Evolutionary conservation across 257 asterid genomes (phyloP).

Genomic region (Solanum habrochaites): DNA sequence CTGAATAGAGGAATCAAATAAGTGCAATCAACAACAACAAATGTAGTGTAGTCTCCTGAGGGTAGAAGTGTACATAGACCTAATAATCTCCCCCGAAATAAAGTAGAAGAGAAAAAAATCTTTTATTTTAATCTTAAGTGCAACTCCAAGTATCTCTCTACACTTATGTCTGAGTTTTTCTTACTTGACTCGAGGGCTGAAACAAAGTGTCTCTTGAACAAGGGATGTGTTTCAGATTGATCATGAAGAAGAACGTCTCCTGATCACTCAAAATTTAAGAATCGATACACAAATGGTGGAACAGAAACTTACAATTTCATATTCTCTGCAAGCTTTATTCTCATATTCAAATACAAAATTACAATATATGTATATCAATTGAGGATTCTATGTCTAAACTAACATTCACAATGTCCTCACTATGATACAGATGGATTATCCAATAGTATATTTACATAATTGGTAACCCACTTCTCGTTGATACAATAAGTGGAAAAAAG

Average conservation of each 20-base stretch:
- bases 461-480: constrained; percentile 1
- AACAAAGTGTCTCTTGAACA: neutral
- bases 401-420: constrained; percentile 2
- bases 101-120: neutral
- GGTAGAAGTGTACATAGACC: neutral
- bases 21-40: neutral
- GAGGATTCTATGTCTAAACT: constrained; percentile 4
- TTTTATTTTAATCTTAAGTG: neutral
- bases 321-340: neutral
- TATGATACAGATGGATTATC: constrained; percentile 9
- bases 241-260: neutral
- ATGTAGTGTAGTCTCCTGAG: neutral
- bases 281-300: neutral
- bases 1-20: neutral
- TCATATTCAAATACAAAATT: constrained; percentile 2
- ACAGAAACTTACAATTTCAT: neutral
- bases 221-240: neutral
- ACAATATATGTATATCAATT: neutral
- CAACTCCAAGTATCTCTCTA: neutral
- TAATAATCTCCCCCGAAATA: neutral
- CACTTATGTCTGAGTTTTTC: neutral
- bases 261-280: neutral
- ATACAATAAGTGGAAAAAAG: neutral
- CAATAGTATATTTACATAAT: constrained; percentile 12
- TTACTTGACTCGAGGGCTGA: neutral